phyloP scores from a whole-genome alignment of 495 filamentous ascomycete species.

The Xylaria nigripes region DNA sequence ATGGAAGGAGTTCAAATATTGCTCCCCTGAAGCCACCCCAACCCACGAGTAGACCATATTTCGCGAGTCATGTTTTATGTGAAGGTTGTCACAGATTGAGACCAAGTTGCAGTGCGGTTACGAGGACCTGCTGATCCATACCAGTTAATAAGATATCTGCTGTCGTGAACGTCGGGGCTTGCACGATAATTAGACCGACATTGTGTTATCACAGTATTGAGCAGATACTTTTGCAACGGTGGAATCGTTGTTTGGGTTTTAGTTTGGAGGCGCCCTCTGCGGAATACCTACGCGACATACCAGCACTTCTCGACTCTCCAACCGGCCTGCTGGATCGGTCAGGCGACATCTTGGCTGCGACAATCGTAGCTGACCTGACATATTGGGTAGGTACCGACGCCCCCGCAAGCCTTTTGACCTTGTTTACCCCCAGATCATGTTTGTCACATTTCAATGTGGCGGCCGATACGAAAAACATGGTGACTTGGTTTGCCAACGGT shows the following conservation, averaged over 20 bases:
- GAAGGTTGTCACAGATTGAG: neutral
- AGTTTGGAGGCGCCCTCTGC: too few relatives aligned
- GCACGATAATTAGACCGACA: neutral
- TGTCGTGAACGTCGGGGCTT: neutral
- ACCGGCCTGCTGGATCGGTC: slow-evolving; percentile 1
- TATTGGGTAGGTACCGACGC: neutral
- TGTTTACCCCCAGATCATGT: neutral
- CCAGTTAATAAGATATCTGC: slow-evolving; percentile 20
- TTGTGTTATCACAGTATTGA: neutral
- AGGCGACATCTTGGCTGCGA: slow-evolving; percentile 10
- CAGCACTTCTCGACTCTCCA: neutral
- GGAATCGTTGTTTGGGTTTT: neutral
- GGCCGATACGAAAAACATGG: neutral
- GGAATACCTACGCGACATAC: too few relatives aligned
- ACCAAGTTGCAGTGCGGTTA: slow-evolving; percentile 13
- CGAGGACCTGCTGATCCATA: slow-evolving; percentile 24
- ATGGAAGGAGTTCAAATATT: neutral
- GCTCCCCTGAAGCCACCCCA: neutral
- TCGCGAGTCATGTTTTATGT: neutral
- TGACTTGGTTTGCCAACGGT: slow-evolving; percentile 17
- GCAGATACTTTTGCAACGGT: neutral
- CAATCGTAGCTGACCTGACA: slow-evolving; percentile 8
- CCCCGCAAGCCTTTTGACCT: neutral
- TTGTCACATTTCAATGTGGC: neutral
- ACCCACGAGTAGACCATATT: neutral